Evolutionary conservation across 208 protist species (phyloP), one percentile per base, ranked within the genome.

Genomic region (Wallacemonas collosoma): DNA sequence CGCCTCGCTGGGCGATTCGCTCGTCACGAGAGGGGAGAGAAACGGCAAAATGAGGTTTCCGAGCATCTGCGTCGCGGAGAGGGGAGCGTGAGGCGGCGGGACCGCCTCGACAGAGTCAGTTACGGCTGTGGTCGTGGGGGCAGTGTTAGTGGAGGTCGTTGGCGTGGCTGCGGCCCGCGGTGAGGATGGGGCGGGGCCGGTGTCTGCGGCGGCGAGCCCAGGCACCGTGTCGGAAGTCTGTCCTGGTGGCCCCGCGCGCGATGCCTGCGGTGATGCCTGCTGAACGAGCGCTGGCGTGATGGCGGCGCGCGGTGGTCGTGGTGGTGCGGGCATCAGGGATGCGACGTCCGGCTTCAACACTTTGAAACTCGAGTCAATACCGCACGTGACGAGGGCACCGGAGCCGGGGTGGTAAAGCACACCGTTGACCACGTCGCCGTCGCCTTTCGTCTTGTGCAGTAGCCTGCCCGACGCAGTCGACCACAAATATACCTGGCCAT

Each of bases 401-500:
- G 53, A 44, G 17, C 45, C 11, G 2, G 68, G 55, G 69, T 78
- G 77, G 60, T 76, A 68, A 8, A 81, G 47, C 5, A 90, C 86
- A 12, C 78, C 79, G 62, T 88, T 87, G 5, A 82, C 75, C 44
- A 86, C 74, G 50, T 82, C 77, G 26, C 64, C 58, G 51, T 90
- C 86, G 41, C 80, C 81, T 8, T 35, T 14, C 65, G 77, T 84
- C 3, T 36, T 15, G 60, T 88, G 86, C 4, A 90, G 43, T 38
- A 82, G 66, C 56, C 48, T 75, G 17, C 77, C 74, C 70, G 72
- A 71, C 12, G 26, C 17, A 12, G 66, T 69, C 15, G 70, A 66
- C 86, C 86, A 90, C 56, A 90, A 88, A 62, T 74, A 81, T 0
- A 90, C 70, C 36, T 75, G 60, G 1, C 86, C 86, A 58, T 72